Evolutionary conservation across 2,329 filamentous ascomycete species (phyloP).

Genomic region (Monosporascus ibericus): DNA sequence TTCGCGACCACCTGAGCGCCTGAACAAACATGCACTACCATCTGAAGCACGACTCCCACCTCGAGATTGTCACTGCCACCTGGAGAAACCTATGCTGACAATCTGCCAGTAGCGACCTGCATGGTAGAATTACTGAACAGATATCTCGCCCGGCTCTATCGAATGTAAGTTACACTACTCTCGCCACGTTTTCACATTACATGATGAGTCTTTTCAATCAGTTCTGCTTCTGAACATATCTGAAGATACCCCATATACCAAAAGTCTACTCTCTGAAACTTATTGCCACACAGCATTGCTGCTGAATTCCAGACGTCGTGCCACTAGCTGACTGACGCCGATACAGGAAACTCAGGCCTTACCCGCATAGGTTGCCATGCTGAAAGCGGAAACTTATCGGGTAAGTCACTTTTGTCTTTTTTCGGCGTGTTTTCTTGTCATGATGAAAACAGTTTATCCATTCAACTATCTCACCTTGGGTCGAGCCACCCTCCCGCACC

Average conservation of each 20-base stretch:
- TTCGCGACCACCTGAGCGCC: slow-evolving; percentile 54
- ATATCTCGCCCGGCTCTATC: not conserved
- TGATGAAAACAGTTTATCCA: slow-evolving; percentile 69
- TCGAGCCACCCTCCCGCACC: slow-evolving; percentile 72
- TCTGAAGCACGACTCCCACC: slow-evolving; percentile 47
- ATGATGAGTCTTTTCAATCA: slow-evolving; percentile 63
- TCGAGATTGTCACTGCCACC: slow-evolving; percentile 9
- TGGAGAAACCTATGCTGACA: not conserved
- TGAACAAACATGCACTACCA: slow-evolving; percentile 72
- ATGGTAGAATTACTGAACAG: not conserved
- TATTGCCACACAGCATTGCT: not conserved
- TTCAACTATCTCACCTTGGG: slow-evolving; percentile 61
- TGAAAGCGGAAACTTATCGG: slow-evolving; percentile 27
- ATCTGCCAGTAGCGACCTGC: not conserved
- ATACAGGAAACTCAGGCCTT: not conserved
- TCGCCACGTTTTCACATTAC: slow-evolving; percentile 19
- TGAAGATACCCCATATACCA: slow-evolving; percentile 63
- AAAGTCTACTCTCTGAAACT: slow-evolving; percentile 50
- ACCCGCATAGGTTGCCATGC: not conserved
- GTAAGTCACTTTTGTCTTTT: slow-evolving; percentile 19
- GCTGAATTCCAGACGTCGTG: not conserved
- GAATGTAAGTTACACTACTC: slow-evolving; percentile 4
- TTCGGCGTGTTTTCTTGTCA: slow-evolving; percentile 13
- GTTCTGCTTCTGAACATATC: slow-evolving; percentile 68
- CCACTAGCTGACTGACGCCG: not conserved